Evolutionary conservation across 192 early-diverging fungal genomes (phyloP).

Genomic region (Backusella westeae): DNA sequence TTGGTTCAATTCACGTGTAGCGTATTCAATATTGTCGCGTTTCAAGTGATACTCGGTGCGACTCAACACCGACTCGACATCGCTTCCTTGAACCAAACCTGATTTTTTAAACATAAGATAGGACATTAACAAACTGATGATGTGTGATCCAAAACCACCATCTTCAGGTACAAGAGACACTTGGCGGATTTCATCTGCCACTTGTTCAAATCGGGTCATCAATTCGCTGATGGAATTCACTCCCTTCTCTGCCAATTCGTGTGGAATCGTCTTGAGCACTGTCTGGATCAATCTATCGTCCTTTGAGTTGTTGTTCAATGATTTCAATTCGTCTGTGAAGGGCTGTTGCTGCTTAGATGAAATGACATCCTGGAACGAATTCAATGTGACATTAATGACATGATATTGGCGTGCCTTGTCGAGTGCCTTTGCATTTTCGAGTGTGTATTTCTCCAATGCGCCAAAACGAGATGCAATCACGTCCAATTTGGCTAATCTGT

Average conservation of each 20-base stretch:
- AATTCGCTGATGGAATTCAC: slow-evolving; percentile 62
- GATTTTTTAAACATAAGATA: slow-evolving; percentile 77
- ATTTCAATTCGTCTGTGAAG: slow-evolving; percentile 65
- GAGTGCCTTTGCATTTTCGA: slow-evolving; percentile 65
- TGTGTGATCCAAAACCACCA: slow-evolving; percentile 80
- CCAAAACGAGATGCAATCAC: slow-evolving; percentile 72
- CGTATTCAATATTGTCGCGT: slow-evolving; percentile 74
- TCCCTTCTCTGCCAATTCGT: slow-evolving; percentile 52
- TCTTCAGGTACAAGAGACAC: slow-evolving; percentile 83
- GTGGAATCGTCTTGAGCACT: slow-evolving; percentile 60
- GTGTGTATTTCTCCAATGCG: slow-evolving; percentile 61
- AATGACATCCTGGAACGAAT: slow-evolving; percentile 55
- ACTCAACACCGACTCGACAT: slow-evolving; percentile 79
- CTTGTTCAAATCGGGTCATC: slow-evolving; percentile 60
- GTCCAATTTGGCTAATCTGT: slow-evolving; percentile 81
- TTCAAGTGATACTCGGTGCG: slow-evolving; percentile 69
- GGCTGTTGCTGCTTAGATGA: slow-evolving; percentile 45
- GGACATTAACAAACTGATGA: slow-evolving; percentile 64
- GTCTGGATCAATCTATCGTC: slow-evolving; percentile 39
- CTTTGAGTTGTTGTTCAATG: slow-evolving; percentile 44
- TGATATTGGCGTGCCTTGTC: slow-evolving; percentile 58
- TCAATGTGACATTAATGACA: slow-evolving; percentile 58
- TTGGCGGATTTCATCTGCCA: slow-evolving; percentile 64
- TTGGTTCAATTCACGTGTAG: slow-evolving; percentile 87
- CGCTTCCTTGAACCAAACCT: slow-evolving; percentile 76